phyloP scores from a whole-genome alignment of 1,284 basidiomycete species.

The Coriolopsis trogii region DNA sequence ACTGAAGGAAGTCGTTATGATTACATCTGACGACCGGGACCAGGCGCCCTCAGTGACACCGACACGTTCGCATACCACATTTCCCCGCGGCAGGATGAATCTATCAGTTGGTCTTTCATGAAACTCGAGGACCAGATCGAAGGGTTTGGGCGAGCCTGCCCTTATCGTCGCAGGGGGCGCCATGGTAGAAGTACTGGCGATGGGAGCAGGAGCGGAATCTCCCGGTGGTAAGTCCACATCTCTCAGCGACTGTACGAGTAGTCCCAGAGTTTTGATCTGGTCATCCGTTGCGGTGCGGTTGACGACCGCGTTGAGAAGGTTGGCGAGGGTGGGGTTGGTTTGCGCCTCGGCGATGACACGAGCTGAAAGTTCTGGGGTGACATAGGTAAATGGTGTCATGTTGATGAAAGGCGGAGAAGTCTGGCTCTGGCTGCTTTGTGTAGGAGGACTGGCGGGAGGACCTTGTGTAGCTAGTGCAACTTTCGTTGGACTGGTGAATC shows the following conservation, averaged over 20 bases:
- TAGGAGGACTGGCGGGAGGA: background rate
- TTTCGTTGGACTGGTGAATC: background rate
- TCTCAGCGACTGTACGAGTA: conserved; percentile 62
- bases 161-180: conserved; percentile 26
- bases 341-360: conserved; percentile 68
- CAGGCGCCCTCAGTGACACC: conserved; percentile 22
- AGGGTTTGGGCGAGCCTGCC: conserved; percentile 29
- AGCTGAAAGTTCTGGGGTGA: conserved; percentile 58
- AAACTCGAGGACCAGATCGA: conserved; percentile 73
- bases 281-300: conserved; percentile 59
- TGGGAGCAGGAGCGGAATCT: conserved; percentile 2
- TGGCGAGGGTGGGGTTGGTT: conserved; percentile 63
- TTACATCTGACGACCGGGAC: conserved; percentile 17
- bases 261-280: conserved; percentile 63
- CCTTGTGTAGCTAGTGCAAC: background rate
- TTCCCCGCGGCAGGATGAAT: conserved; percentile 66
- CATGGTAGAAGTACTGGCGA: conserved; percentile 8
- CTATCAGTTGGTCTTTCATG: conserved; percentile 60
- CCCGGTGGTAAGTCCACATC: conserved; percentile 16
- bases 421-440: conserved; percentile 9
- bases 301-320: conserved; percentile 62
- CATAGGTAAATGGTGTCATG: conserved; percentile 44
- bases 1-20: conserved; percentile 19
- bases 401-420: conserved; percentile 41
- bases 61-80: conserved; percentile 47